Evolutionary conservation across 1,284 basidiomycete species (phyloP), one percentile per base, ranked within the genome.

Genomic region (Vanrija sp.): DNA sequence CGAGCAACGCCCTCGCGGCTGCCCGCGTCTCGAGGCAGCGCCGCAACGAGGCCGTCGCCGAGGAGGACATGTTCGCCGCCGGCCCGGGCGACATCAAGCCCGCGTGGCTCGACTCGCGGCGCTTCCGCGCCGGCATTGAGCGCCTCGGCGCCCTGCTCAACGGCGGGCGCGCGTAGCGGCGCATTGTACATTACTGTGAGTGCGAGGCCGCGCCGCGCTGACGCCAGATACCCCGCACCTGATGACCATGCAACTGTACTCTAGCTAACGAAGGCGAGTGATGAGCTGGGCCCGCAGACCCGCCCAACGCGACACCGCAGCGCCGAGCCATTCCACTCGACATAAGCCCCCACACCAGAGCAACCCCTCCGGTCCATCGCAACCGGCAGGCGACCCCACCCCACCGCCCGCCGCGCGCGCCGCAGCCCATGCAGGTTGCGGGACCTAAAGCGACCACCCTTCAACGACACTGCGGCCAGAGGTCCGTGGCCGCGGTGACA

Each of bases 401-500:
- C 22, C 16, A 18, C 15, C 20, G n/a, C 19, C 12, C 37, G 39
- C 46, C 41, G 10, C 10, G 22, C 12, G 37, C 51, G 9, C 52
- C 23, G 46, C 49, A 48, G 49, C 51, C 48, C 51, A 27, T 18
- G 57, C 50, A 53, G 51, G 57, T 47, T 50, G 57, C 41, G 44
- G 9, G 62, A 64, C 60, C 60, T 35, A 64, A 45, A 66, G 31
- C 49, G 6, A 51, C 25, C 16, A 57, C 72, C 72, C 65, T 72
- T 48, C 49, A 56, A 64, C 73, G 72, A 73, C 72, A 70, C 54
- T 39, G 48, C 63, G 60, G 31, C 55, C 64, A 63, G 56, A 65
- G 69, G 69, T 65, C 53, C 22, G 60, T 72, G 66, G 68, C 55
- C 67, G 62, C 58, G 51, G 61, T 73, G 74, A 76, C 74, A 76